Evolutionary conservation across 202 grass and related monocot genomes (phyloP).

Genomic region (Setaria italica): DNA sequence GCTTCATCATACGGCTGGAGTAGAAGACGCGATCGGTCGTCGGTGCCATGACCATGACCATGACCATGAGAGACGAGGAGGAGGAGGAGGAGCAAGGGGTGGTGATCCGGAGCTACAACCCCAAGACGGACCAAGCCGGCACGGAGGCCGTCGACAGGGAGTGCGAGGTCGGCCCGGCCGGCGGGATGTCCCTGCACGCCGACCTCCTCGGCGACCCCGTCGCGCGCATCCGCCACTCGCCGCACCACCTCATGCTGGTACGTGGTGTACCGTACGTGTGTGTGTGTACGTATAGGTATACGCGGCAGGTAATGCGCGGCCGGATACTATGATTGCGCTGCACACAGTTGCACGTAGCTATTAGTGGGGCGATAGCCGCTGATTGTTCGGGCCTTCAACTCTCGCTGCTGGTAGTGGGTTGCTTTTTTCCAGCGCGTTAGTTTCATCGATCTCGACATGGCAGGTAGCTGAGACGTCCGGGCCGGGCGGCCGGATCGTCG

Average conservation of each 20-base stretch:
- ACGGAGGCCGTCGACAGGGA: constrained; percentile 70
- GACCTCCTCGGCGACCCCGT: constrained; percentile 86
- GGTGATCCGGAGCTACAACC: constrained; percentile 62
- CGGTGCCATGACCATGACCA: background rate
- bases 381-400: constrained; percentile 14
- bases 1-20: background rate
- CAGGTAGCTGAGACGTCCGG: constrained; percentile 81
- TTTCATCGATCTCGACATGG: constrained; percentile 43
- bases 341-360: background rate
- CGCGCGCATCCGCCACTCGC: constrained; percentile 77
- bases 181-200: constrained; percentile 74
- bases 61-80: background rate
- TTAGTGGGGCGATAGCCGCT: background rate
- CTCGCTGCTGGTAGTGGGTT: constrained; percentile 31
- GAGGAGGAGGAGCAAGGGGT: background rate
- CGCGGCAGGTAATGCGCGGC: background rate
- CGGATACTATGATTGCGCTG: background rate
- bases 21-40: background rate
- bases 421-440: constrained; percentile 31
- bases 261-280: background rate
- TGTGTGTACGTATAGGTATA: background rate
- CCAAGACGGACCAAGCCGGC: constrained; percentile 53
- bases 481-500: constrained; percentile 58
- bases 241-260: constrained; percentile 78
- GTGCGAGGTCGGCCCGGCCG: constrained; percentile 72